Evolutionary conservation across 1,284 basidiomycete genomes (phyloP).

Genomic region (Microstroma glucosiphilum): DNA sequence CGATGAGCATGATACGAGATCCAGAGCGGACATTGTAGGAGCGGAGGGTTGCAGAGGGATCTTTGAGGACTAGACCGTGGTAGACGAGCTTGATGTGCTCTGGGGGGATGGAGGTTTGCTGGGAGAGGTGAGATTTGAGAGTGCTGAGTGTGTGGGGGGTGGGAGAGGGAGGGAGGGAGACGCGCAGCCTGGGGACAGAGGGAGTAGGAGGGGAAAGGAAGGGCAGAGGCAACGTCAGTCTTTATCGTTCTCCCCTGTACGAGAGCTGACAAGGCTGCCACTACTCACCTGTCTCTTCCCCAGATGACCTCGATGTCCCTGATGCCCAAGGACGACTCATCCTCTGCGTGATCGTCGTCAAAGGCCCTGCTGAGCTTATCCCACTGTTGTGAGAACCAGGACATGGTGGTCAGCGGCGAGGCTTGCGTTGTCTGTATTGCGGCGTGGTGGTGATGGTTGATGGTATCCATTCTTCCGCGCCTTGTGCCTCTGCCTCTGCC

Average conservation of each 20-base stretch:
- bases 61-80: conserved; percentile 38
- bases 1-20: conserved; percentile 36
- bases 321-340: conserved; percentile 15
- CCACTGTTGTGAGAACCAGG: conserved; percentile 50
- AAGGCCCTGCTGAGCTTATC: conserved; percentile 24
- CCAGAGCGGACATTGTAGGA: conserved; percentile 39
- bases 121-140: conserved; percentile 36
- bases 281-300: conserved; percentile 37
- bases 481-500: too few species aligned
- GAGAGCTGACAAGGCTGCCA: background rate
- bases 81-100: conserved; percentile 38
- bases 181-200: conserved; percentile 18
- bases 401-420: too few species aligned
- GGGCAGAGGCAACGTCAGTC: too few species aligned
- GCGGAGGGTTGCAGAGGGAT: conserved; percentile 34
- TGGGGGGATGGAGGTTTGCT: conserved; percentile 35
- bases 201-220: background rate
- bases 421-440: too few species aligned
- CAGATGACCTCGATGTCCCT: conserved; percentile 38
- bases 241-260: conserved; percentile 7
- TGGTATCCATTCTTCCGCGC: too few species aligned
- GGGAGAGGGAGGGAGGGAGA: conserved; percentile 19
- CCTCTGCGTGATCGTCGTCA: background rate
- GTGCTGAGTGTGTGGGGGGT: conserved; percentile 30
- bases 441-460: too few species aligned